A percentile compares a stretch with the other conserved stretches of the same genome.
phyloP scores from a whole-genome alignment of 306 rosid genomes.

The Leucaena leucocephala region DNA sequence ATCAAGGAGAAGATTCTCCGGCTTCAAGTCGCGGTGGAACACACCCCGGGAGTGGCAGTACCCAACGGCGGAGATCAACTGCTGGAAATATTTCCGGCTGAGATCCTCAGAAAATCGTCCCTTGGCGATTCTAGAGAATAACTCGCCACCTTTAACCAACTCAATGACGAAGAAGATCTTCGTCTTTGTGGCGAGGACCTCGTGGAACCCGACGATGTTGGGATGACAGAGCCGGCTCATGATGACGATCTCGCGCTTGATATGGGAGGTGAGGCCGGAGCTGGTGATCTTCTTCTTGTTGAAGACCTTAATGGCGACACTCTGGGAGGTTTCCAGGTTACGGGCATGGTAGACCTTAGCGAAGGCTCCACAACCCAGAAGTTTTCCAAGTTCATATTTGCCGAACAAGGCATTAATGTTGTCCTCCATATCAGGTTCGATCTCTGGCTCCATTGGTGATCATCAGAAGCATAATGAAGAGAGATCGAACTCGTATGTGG shows the following conservation, averaged over 20 bases:
- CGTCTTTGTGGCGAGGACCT: constrained; percentile 64
- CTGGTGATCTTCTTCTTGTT: constrained; percentile 62
- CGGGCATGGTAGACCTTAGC: constrained; percentile 81
- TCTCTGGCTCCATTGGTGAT: constrained; percentile 27
- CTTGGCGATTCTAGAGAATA: constrained; percentile 53
- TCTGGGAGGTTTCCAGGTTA: constrained; percentile 46
- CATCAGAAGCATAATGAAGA: neutral
- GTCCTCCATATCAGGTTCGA: constrained; percentile 9
- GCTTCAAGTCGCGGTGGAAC: constrained; percentile 76
- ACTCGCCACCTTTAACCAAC: constrained; percentile 70
- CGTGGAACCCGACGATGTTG: constrained; percentile 66
- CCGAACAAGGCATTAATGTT: constrained; percentile 46
- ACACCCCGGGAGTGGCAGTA: constrained; percentile 73
- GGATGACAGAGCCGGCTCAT: constrained; percentile 69
- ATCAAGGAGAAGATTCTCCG: constrained; percentile 67
- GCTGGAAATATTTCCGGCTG: constrained; percentile 56
- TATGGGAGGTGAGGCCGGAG: constrained; percentile 42
- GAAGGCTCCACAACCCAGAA: constrained; percentile 79
- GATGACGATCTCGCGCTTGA: constrained; percentile 69
- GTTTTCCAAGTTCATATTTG: constrained; percentile 66
- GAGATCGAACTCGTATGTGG: constrained; percentile 40
- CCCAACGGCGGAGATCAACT: constrained; percentile 70
- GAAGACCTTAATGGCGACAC: constrained; percentile 68
- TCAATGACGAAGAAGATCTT: constrained; percentile 76
- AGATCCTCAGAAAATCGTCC: constrained; percentile 60